These are phyloP conservation scores for Eucalyptus urophylla DNA, from an alignment of 345 rosid genomes.

Conservation along the genomic window DNA sequence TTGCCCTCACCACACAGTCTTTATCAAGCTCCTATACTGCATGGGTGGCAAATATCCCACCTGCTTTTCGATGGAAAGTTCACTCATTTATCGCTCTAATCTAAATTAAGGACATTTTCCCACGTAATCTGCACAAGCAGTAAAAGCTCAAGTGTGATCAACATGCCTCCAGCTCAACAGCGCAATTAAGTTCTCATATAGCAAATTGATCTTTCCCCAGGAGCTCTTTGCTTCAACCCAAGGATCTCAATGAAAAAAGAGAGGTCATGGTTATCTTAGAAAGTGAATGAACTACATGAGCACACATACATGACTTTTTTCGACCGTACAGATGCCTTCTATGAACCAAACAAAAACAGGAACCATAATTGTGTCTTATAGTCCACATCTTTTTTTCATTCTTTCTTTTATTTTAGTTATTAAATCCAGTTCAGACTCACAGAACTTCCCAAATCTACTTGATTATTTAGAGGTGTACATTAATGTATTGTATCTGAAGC, in stretches of 20 bases:
- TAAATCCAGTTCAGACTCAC: neutral
- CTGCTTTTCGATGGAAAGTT: neutral
- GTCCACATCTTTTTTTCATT: neutral
- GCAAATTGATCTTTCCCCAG: neutral
- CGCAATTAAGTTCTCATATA: neutral
- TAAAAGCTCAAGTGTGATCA: neutral
- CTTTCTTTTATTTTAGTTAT: neutral
- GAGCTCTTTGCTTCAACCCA: neutral
- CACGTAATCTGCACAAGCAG: neutral
- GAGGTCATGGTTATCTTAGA: neutral
- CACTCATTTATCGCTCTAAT: neutral
- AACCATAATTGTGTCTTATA: neutral
- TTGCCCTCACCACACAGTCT: neutral
- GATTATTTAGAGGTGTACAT: neutral
- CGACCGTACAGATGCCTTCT: neutral
- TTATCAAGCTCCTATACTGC: neutral
- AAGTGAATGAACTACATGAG: neutral
- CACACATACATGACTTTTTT: neutral
- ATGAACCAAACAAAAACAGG: neutral
- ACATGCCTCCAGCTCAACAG: neutral
- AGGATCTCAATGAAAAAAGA: neutral
- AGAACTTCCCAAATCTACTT: neutral
- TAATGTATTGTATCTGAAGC: neutral
- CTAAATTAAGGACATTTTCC: neutral
- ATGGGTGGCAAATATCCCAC: neutral